Conservation (phyloP, 257 asterid genomes). For the Gentiana macrophylla region DNA sequence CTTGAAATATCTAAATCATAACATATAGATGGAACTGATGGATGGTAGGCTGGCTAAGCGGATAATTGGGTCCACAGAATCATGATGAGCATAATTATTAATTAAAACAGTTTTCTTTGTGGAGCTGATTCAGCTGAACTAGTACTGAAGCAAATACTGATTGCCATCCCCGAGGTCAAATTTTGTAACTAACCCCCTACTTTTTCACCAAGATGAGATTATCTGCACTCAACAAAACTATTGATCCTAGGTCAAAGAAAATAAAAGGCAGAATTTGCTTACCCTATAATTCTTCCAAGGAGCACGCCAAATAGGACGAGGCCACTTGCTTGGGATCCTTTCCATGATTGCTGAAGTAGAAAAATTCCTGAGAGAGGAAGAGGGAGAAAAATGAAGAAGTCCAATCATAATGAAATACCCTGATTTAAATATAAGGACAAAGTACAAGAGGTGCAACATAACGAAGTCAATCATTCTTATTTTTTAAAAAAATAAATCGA, state of each 20-base stretch:
- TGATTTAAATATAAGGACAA: neutral
- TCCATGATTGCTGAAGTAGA: constrained; percentile 98
- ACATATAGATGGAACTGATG: too few relatives aligned
- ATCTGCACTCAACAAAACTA: neutral
- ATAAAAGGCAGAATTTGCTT: constrained; percentile 7
- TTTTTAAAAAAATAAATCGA: too few relatives aligned
- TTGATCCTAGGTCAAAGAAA: too few relatives aligned
- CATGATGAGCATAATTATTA: neutral
- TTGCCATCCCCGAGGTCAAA: neutral
- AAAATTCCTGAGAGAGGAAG: constrained; percentile 43
- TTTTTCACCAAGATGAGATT: neutral
- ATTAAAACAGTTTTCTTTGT: neutral
- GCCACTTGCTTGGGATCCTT: constrained; percentile 98
- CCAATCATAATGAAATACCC: neutral
- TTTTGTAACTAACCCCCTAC: neutral
- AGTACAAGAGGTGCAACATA: neutral
- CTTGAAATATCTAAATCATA: too few relatives aligned
- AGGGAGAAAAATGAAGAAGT: neutral
- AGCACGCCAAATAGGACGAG: constrained; percentile 90
- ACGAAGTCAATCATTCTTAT: neutral
- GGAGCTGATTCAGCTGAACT: neutral
- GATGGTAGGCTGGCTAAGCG: neutral
- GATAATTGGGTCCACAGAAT: neutral
- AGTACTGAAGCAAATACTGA: neutral
- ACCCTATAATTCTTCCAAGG: constrained; percentile 99